Base-by-base conservation (phyloP, 202 grass and related monocot genomes). In the Elaeis oleifera region DNA sequence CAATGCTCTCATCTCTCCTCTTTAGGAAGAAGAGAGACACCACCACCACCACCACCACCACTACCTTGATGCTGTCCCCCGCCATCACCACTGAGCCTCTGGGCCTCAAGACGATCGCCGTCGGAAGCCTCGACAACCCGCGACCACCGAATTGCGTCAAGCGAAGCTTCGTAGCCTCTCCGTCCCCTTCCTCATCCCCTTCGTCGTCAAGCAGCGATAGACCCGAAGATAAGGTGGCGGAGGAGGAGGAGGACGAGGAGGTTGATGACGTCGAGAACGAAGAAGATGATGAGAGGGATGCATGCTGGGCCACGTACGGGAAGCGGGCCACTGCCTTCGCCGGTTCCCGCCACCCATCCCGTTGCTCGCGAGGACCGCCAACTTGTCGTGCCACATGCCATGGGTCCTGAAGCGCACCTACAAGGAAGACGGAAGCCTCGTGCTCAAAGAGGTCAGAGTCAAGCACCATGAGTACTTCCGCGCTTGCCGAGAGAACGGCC, bases 281-380 rank as follows among this genome's bases (percentile, higher is more conserved):
- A 1, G 64, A 22, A 16, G 67, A 39, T 13, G 59, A 18, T 0
- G 65, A 50, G 0, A 73, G 70, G 31, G 39, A 29, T 1, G 70
- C 66, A 9, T 84, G 71, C 62, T 84, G 74, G 85, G 78, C 77
- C 26, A 55, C 54, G 36, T 89, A 89, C 71, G 74, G 81, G 64
- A 65, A 76, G 78, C 23, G 67, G 26, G 73, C 5, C 44, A 18
- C 1, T 53, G 51, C 29, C 28, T 31, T 31, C 69, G 44, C 16
- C 70, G 64, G 1, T 65, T 89, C 58, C 85, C 85, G 5, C 85
- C 85, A 16, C 62, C 29, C 74, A 76, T 89, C 63, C 80, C 74
- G 2, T 60, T 67, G 65, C 65, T 80, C 5, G 71, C 31, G 50
- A 59, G 70, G 72, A 78, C 69, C 61, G 72, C 63, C 64, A 87